Percentiles rank a stretch among this genome's conserved stretches.
phyloP scores from a whole-genome alignment of 352 stramenopile species.

The Peronospora farinosa region DNA sequence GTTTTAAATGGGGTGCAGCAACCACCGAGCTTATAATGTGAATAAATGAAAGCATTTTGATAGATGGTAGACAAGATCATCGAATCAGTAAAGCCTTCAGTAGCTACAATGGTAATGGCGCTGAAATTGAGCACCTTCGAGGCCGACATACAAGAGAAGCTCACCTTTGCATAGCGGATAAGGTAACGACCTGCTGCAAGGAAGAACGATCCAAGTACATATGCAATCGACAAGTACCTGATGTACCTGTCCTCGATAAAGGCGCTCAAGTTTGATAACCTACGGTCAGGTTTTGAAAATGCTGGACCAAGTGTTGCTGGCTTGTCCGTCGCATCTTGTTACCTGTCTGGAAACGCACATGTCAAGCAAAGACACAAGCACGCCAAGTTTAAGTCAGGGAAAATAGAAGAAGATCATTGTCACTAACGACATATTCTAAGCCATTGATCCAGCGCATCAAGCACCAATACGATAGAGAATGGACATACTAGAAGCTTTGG shows the following conservation, averaged over 20 bases:
- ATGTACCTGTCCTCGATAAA: neutral
- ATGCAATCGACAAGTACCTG: neutral
- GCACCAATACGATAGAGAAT: neutral
- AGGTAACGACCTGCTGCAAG: neutral
- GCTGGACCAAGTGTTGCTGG: neutral
- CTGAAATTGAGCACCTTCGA: neutral
- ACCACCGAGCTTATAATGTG: neutral
- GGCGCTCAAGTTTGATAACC: neutral
- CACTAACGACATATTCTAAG: neutral
- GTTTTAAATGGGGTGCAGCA: neutral
- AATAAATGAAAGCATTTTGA: neutral
- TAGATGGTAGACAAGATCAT: too few relatives aligned
- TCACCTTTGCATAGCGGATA: neutral
- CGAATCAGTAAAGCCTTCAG: too few relatives aligned
- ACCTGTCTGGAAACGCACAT: neutral
- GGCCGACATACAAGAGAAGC: neutral
- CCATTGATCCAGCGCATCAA: neutral
- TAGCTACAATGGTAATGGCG: neutral
- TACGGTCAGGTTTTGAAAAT: neutral
- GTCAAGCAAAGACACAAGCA: neutral
- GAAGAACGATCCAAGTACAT: neutral
- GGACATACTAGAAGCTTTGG: neutral
- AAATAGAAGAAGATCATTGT: neutral
- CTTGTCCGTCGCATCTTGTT: neutral
- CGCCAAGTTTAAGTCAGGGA: neutral